Base-by-base conservation (phyloP, 2,329 filamentous ascomycete genomes). In the Cladophialophora psammophila region DNA sequence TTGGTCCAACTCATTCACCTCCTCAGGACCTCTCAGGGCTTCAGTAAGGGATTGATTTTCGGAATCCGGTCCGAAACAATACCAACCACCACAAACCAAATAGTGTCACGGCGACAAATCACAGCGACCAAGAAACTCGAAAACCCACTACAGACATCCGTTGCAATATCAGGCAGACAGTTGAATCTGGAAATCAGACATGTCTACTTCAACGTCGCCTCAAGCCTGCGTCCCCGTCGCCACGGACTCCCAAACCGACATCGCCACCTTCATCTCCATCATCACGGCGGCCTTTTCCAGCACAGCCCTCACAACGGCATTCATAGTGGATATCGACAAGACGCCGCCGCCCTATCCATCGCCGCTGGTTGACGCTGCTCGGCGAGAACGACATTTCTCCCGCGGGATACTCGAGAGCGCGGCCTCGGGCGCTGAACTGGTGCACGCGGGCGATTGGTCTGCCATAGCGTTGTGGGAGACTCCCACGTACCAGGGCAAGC, bases 381-480 rank as follows among this genome's bases (percentile, higher is more conserved):
- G 71, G 12, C 62, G 70, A 36, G 40, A 64, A 13, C 56, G 65
- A 32, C 69, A 72, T 55, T 69, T 71, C 63, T 59, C 67, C 2
- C 59, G 63, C 48, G 65, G 66, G 20, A 71, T 70, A 31, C 56
- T 66, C 18, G 68, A 71, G 36, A 68, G 67, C 38, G 68, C 69
- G 15, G 50, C 57, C 15, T 67, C 69, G 2, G 60, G 58, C 20
- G 71, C 71, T 10, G 69, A 70, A 31, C 56, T 72, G n/a, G 69
- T 71, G 18, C 67, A 72, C 52, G 69, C 71, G 3, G 71, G 69
- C 5, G 57, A 71, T 50, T 72, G 68, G 69, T 70, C 69, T 15
- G 71, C 66, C 34, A 53, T 71, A 9, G 71, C 69, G 5, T 55
- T 72, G 13, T 72, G 71, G 71, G 69, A 72, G 52, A 53, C 69